Evolutionary conservation across 2,329 filamentous ascomycete genomes (phyloP), one percentile per base, ranked within the genome.

Genomic region (Aspergillus fischeri): DNA sequence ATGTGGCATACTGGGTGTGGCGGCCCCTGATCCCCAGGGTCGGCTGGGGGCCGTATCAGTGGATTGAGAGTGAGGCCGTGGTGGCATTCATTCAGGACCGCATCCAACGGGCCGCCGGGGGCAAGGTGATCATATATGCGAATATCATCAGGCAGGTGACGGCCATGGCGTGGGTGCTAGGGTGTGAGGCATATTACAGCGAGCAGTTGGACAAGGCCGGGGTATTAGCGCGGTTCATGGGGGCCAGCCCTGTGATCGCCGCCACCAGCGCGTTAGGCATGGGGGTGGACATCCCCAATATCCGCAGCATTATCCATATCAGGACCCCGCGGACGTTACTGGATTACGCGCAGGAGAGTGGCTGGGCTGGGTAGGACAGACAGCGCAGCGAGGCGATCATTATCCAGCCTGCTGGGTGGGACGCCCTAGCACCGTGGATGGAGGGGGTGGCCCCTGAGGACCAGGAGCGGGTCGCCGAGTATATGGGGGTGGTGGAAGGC

Each of bases 211-310:
- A 50, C 9, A n/a, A 10, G 21, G 24, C 38, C 6, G 1, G 42
- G 3, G 45, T 56, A 0, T 14, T 32, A 2, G 29, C 0, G 3
- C 4, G 1, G 10, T 32, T 32, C 4, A 32, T 11, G 2, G 29
- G 29, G 10, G 3, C 4, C 4, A 32, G 29, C 3, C 3, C 1
- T 5, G 29, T 32, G 1, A 49, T 60, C 2, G 29, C 48, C 0
- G 51, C 57, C 17, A 62, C 53, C 0, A 57, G 55, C 20, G 41
- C 53, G 5, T 48, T 62, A 17, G 58, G 55, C 1, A 55, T 62
- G 14, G 53, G 58, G 9, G 29, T 58, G 3, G 52, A 62, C 35
- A 55, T 60, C 25, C 55, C 58, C 20, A 51, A 62, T 42, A 60
- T 62, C 35, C 27, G 48, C 1, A 25, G n/a, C 24, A 47, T 62